Evolutionary conservation across 352 stramenopile genomes (phyloP).

Genomic region (Globisporangium middletonii): DNA sequence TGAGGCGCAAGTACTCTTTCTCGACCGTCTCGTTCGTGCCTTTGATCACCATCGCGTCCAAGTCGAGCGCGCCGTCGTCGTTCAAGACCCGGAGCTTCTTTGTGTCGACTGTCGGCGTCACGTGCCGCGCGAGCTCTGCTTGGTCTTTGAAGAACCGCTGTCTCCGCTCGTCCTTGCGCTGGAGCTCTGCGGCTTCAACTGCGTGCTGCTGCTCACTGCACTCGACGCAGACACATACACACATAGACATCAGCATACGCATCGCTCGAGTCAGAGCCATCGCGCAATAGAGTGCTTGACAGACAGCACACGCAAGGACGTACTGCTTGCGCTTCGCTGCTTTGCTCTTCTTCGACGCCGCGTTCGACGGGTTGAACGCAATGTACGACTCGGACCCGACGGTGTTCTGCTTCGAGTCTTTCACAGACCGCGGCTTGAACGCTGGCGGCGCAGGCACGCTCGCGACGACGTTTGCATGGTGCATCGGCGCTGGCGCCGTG

Average conservation of each 20-base stretch:
- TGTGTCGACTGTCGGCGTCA: constrained; percentile 61
- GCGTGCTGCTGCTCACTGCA: constrained; percentile 13
- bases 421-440: constrained; percentile 3
- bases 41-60: constrained; percentile 89
- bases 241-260: background rate
- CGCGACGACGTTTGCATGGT: constrained; percentile 5
- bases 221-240: background rate
- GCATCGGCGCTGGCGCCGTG: constrained; percentile 17
- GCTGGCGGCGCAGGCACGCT: constrained; percentile 6
- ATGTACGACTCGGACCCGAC: constrained; percentile 29
- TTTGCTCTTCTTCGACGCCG: constrained; percentile 42
- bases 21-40: constrained; percentile 94
- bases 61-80: constrained; percentile 70
- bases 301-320: constrained; percentile 1
- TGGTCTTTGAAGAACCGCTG: constrained; percentile 78
- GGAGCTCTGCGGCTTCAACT: constrained; percentile 32
- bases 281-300: background rate
- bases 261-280: background rate
- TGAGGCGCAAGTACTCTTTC: constrained; percentile 98
- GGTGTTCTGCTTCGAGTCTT: constrained; percentile 11
- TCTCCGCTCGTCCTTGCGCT: constrained; percentile 68
- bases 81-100: constrained; percentile 74
- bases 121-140: constrained; percentile 49
- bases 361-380: constrained; percentile 31
- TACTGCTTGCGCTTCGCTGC: constrained; percentile 54